Conservation (phyloP, 768 basidiomycete species). For the Pleurotus giganteus region DNA sequence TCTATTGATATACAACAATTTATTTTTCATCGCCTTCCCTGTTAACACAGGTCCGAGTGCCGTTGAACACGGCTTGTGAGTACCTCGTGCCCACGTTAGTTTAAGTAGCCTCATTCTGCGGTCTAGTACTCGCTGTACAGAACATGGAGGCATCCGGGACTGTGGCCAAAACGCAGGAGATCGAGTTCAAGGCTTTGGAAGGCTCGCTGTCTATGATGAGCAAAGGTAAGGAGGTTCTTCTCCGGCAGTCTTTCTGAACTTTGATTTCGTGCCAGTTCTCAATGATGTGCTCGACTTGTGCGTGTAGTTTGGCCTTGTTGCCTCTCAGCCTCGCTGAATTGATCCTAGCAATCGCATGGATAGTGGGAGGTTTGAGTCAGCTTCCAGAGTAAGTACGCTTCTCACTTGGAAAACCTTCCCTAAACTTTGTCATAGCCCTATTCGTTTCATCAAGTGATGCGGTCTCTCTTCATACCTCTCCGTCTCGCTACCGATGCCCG, state of each 20-base stretch:
- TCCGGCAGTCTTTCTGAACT: slow-evolving; percentile 6
- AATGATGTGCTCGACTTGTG: slow-evolving; percentile 83
- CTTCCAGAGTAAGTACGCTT: slow-evolving; percentile 40
- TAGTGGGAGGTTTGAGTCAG: slow-evolving; percentile 78
- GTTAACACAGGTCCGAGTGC: slow-evolving; percentile 70
- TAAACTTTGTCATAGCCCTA: slow-evolving; percentile 47
- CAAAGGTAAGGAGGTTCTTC: slow-evolving; percentile 48
- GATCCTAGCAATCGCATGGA: slow-evolving; percentile 75
- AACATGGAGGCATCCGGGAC: slow-evolving; percentile 83
- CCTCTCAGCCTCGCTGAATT: slow-evolving; percentile 1
- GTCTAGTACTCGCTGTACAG: slow-evolving; percentile 76
- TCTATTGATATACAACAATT: no score
- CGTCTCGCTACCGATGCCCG: slow-evolving; percentile 67
- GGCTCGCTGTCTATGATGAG: slow-evolving; percentile 88
- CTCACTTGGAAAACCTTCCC: slow-evolving; percentile 8
- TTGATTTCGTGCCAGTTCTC: slow-evolving; percentile 41
- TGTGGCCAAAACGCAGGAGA: slow-evolving; percentile 71
- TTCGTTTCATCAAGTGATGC: slow-evolving; percentile 75
- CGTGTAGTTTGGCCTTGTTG: slow-evolving; percentile 21
- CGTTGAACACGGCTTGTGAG: slow-evolving; percentile 72
- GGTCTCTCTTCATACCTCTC: slow-evolving; percentile 68
- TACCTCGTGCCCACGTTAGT: slow-evolving; percentile 17
- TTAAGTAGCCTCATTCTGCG: background rate
- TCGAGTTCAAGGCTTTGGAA: slow-evolving; percentile 85
- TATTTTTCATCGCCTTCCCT: background rate